Evolutionary conservation across 768 basidiomycete genomes (phyloP), one percentile per base, ranked within the genome.

Genomic region (Myochromella boudieri): DNA sequence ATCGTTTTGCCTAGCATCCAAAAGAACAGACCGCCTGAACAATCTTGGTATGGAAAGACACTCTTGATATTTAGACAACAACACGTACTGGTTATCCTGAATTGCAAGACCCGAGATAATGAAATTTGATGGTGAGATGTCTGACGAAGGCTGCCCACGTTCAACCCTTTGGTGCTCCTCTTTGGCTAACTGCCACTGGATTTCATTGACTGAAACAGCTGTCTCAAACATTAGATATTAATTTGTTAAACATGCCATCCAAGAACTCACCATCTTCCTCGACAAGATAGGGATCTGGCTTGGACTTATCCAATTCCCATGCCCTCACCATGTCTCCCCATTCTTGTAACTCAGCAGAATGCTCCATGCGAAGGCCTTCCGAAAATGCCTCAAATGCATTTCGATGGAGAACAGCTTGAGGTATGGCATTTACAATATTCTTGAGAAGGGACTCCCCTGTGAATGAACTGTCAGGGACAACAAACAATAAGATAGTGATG

Each of bases 1-100:
- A 17, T 32, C 26, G n/a, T 14, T 37, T 33, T 38, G 33, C 6
- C 15, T 18, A 25, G 21, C 46, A 1, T 22, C 11, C 4, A 36
- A 21, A 33, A 28, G 32, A 4, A 32, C 9, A 26, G 22, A n/a
- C 21, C 21, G 26, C 37, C 24, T 21, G 34, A 25, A 10, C 28
- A 29, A 29, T 29, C 28, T 7, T 29, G 28, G 28, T 29, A 29
- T 29, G 6, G 7, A 29, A 28, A 36, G 29, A 42, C 32, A 12
- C n/a, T n/a, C n/a, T n/a, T n/a, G n/a, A 17, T 27, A 17, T 9
- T 21, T 22, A 17, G 27, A 8, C 29, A 3, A n/a, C n/a, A 9
- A 24, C 29, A 43, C 46, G 12, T 29, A 51, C 54, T 55, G 53
- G 24, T 21, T 26, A 26, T 48, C 50, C 26, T 48, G 41, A 14